Percentiles rank a stretch among this genome's conserved stretches.
Conservation (phyloP, 768 basidiomycete genomes). For the Termitomyces sp. region DNA sequence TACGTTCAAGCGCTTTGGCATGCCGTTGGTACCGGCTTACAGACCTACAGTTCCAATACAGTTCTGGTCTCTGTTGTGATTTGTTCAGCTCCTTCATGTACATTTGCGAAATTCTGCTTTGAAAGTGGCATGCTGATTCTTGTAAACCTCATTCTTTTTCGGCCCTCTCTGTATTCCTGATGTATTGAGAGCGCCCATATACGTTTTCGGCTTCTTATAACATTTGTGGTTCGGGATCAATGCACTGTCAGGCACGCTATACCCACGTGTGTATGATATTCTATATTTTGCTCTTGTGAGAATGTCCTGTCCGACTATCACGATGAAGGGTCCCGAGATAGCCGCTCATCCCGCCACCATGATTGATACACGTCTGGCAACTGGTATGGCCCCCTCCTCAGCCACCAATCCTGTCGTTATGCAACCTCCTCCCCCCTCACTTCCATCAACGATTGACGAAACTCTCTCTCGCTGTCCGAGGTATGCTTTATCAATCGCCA, state of each 20-base stretch:
- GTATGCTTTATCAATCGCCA: background rate
- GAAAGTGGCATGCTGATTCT: no score
- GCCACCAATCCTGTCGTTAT: background rate
- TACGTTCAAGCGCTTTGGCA: background rate
- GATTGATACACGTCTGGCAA: background rate
- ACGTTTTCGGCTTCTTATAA: background rate
- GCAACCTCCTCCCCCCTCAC: background rate
- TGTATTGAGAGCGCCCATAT: background rate
- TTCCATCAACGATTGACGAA: background rate
- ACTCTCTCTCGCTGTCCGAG: background rate
- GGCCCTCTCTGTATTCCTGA: background rate
- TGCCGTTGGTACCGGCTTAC: background rate
- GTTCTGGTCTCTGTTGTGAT: background rate
- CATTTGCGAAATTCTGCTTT: background rate
- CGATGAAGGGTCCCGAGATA: background rate
- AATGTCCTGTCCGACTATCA: background rate
- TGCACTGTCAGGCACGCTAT: no score
- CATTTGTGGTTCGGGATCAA: background rate
- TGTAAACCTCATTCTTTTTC: background rate
- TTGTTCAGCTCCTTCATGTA: background rate
- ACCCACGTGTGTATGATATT: background rate
- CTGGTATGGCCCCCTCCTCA: background rate
- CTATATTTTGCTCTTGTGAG: background rate
- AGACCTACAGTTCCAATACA: no score
- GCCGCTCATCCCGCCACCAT: background rate